Base-by-base conservation (phyloP, 495 filamentous ascomycete species). In the Aspergillus steynii region DNA sequence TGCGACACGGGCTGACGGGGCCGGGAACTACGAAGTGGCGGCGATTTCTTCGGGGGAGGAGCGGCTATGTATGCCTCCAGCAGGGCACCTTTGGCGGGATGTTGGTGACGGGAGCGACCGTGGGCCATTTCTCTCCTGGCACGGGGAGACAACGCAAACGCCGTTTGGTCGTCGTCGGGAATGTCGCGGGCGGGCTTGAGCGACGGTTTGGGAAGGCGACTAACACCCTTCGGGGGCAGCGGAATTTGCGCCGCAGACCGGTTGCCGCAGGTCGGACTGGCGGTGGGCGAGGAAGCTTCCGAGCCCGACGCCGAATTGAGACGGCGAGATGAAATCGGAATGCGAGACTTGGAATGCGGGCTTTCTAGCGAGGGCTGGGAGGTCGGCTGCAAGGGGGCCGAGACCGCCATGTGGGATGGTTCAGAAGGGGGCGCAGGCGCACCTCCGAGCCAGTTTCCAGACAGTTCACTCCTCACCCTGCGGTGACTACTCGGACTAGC, bases 11-110 rank as follows among this genome's bases (percentile, higher is more conserved):
- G 88, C 71, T 90, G 88, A 31, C 93, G 81, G 25, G 91, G 90
- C 47, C 90, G 82, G 9, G 93, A 96, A 63, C 91, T 93, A 59
- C 93, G 85, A 26, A 97, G 77, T 12, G 86, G 88, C 0, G 93
- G 93, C 4, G 88, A 91, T 58, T 83, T 83, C 57, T 86, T 85
- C 5, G 82, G 82, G 32, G 75, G 79, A 10, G 87, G 84, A 20
- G 82, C 80, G 55, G 84, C 81, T 62, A 91, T 87, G 74, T 88
- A 88, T n/a, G 86, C 88, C 56, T 83, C 79, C 15, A 90, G 69
- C 48, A 76, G 82, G 27, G 81, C 80, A 56, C 77, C 82, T 58
- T 72, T 80, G 20, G 74, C 72, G n/a, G 70, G 65, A 55, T 68
- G 56, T 34, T 74, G 71, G 34, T 68, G 71, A 64, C 70, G 74